Base-by-base conservation (phyloP, 257 asterid genomes). In the Cynanchum wilfordii region DNA sequence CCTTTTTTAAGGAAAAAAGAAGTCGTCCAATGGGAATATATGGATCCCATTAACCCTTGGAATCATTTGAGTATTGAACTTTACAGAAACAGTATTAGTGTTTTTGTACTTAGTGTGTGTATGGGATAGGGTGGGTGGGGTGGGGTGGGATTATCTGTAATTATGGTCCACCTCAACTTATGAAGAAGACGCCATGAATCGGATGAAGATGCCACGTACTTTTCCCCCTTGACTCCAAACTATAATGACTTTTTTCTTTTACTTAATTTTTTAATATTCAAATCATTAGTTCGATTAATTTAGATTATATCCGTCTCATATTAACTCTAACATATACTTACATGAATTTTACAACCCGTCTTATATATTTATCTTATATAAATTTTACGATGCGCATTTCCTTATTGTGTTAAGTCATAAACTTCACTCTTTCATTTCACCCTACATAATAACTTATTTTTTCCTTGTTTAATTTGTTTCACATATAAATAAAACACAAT, bases 131-230 rank as follows among this genome's bases (percentile, higher is more conserved):
- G 40, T 36, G 40, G 1, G 40, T 36, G 40, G 40, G 4, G 40
- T 36, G 45, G 45, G 68, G 2, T 50, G 63, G 70, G 72, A 20
- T 68, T 68, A 22, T 70, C 27, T 63, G 50, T 33, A 64, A 36
- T 75, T 68, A 80, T 75, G 70, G 75, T 70, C 80, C 83, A 73
- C 82, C 67, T 75, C 38, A 45, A 77, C 65, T 15, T 36, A 58
- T 75, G 80, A 67, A 73, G 66, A 29, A 29, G 42, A 60, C 77
- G 24, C 15, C 68, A 51, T 73, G 75, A 73, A 73, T 71, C 62
- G 60, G 86, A 76, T 83, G 66, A 51, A 76, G 77, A 73, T 75
- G 85, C 84, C 79, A 84, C 84, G 65, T 75, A 67, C 56, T 50
- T 15, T 16, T n/a, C 57, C 57, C 8, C 29, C 13, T 11, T 3